Base-by-base conservation (phyloP, 768 basidiomycete genomes). In the Tephrocybe sp. region DNA sequence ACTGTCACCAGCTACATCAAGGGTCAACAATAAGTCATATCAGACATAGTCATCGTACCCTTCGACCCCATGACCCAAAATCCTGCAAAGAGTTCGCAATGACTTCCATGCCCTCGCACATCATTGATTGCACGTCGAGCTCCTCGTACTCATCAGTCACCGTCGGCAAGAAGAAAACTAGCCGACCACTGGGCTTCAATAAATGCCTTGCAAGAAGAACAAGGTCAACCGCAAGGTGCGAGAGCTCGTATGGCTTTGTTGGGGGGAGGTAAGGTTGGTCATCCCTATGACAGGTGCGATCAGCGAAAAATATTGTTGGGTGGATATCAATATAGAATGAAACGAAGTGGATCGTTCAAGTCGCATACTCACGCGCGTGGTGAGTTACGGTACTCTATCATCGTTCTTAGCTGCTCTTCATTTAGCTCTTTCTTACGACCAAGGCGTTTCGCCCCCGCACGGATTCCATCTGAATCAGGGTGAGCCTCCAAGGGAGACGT, bases 81-180 rank as follows among this genome's bases (percentile, higher is more conserved):
- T 88, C 85, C 67, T 99, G 94, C 54, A 92, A 67, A 28, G 92
- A 94, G 63, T 96, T 95, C 0, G 87, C 86, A 35, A 94, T 75
- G 16, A 98, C 68, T 57, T 84, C 83, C 89, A 98, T 94, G 1
- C 94, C 95, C 19, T 84, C 83, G 57, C 88, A 90, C 4, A 92
- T 75, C 66, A 92, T 79, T 1, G 75, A 68, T 25, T 87, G 77
- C 8, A 98, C 73, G 61, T 99, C 97, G 1, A 97, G 71, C 56
- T 90, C 89, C 52, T 87, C 81, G 61, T 95, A 98, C 34, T 94
- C 88, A 39, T 96, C 94, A 11, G 83, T 91, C 18, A 96, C 89
- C 0, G 92, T 95, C 0, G 92, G 92, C 18, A 98, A 76, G 72
- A 98, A 98, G 70, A 97, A 98, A 3, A 99, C 96, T 13, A 99